phyloP scores from a whole-genome alignment of 768 basidiomycete species.

The Suillus bovinus region DNA sequence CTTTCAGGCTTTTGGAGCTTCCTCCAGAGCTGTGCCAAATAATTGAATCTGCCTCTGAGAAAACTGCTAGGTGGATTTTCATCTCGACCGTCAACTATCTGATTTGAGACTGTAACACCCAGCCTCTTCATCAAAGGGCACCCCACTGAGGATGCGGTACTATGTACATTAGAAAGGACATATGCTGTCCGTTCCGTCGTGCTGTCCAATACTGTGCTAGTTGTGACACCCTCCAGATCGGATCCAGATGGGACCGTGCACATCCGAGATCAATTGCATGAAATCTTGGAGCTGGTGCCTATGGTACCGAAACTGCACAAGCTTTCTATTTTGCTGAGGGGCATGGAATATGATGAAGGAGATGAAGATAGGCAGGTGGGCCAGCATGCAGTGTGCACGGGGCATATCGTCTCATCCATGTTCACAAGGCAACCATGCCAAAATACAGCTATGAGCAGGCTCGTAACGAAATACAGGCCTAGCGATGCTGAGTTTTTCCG shows the following conservation, averaged over 20 bases:
- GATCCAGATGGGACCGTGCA: slow-evolving; percentile 48
- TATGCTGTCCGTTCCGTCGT: slow-evolving; percentile 83
- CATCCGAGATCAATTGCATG: slow-evolving; percentile 78
- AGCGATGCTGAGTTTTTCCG: slow-evolving; percentile 71
- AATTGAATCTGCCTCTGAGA: slow-evolving; percentile 52
- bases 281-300: slow-evolving; percentile 81
- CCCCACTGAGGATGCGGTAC: slow-evolving; percentile 80
- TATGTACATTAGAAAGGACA: slow-evolving; percentile 82
- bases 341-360: slow-evolving; percentile 68
- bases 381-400: background rate
- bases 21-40: slow-evolving; percentile 65
- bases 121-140: slow-evolving; percentile 83
- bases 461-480: slow-evolving; percentile 68
- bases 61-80: background rate
- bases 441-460: slow-evolving; percentile 58
- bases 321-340: slow-evolving; percentile 59
- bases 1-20: slow-evolving; percentile 74
- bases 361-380: slow-evolving; percentile 43
- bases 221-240: slow-evolving; percentile 55
- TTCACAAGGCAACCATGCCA: slow-evolving; percentile 39
- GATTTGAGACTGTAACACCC: slow-evolving; percentile 6
- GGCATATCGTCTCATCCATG: slow-evolving; percentile 1
- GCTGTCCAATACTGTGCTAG: slow-evolving; percentile 84
- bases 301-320: slow-evolving; percentile 77
- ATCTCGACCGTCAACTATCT: background rate